These are phyloP conservation scores for Geranomyces variabilis DNA, from an alignment of 192 early-diverging fungal species.

Conservation along the genomic window DNA sequence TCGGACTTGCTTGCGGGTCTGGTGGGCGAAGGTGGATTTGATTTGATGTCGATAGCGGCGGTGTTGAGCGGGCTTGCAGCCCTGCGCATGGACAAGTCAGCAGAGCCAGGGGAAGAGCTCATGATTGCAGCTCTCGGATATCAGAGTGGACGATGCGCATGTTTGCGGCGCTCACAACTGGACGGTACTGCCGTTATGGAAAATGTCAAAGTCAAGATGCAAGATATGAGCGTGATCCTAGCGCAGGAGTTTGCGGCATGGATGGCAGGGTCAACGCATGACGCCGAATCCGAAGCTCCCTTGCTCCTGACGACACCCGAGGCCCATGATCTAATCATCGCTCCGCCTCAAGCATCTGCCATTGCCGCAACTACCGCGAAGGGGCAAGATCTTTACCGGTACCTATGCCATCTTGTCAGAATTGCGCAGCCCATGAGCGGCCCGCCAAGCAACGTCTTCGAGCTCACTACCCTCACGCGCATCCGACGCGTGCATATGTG, in stretches of 20 bases:
- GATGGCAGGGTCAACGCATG: neutral
- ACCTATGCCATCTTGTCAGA: slow-evolving; percentile 7
- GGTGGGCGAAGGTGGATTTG: slow-evolving; percentile 4
- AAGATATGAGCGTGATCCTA: neutral
- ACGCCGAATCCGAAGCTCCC: neutral
- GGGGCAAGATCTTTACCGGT: neutral
- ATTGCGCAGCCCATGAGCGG: neutral
- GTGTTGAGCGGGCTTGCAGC: neutral
- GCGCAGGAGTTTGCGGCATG: slow-evolving; percentile 5
- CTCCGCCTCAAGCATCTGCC: neutral
- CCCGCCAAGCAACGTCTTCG: slow-evolving; percentile 6
- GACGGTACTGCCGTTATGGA: neutral
- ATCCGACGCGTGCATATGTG: slow-evolving; percentile 20
- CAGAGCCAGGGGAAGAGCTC: neutral
- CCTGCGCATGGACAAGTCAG: slow-evolving; percentile 1
- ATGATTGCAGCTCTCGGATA: slow-evolving; percentile 12
- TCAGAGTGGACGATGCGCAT: neutral
- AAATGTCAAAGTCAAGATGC: slow-evolving; percentile 20
- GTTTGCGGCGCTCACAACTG: slow-evolving; percentile 6
- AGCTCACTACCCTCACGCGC: neutral
- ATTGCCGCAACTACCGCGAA: neutral
- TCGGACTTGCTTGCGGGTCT: neutral
- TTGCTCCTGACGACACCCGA: neutral
- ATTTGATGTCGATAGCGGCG: neutral
- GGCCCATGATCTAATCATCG: neutral